A percentile compares a stretch with the other conserved stretches of the same genome.
Evolutionary conservation across 1,139 yeast species (phyloP).

Genomic region (Wickerhamomyces sp.): DNA sequence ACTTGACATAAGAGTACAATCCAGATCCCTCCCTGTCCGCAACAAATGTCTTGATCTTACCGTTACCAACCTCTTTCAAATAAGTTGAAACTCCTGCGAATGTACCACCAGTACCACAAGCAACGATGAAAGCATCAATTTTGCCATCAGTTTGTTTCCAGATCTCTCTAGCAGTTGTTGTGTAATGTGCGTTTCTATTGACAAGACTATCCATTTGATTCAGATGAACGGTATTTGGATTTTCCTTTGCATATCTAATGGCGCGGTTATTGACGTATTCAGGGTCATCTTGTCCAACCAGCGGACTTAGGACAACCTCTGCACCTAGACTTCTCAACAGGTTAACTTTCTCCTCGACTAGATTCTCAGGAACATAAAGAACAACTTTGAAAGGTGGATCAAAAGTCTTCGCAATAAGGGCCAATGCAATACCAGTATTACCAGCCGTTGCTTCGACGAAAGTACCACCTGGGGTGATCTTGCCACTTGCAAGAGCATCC

Average conservation of each 20-base stretch:
- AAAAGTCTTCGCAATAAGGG: conserved; percentile 15
- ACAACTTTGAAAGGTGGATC: conserved; percentile 19
- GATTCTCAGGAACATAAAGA: conserved; percentile 17
- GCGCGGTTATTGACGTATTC: conserved; percentile 17
- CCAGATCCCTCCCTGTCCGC: conserved; percentile 22
- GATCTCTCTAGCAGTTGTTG: conserved; percentile 21
- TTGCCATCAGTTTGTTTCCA: conserved; percentile 20
- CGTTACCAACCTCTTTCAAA: conserved; percentile 10
- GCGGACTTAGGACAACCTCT: conserved; percentile 13
- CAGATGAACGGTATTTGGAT: conserved; percentile 13
- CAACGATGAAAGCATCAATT: conserved; percentile 17
- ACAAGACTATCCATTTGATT: conserved; percentile 18
- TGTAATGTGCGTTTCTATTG: conserved; percentile 19
- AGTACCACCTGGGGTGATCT: conserved; percentile 46
- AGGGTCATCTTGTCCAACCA: conserved; percentile 16
- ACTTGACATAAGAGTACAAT: conserved; percentile 14
- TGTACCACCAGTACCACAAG: conserved; percentile 22
- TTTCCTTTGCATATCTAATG: conserved; percentile 12
- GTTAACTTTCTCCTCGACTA: conserved; percentile 16
- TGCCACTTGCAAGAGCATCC: conserved; percentile 66
- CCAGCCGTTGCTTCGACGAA: conserved; percentile 34
- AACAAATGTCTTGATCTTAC: conserved; percentile 11
- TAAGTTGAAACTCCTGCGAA: conserved; percentile 15
- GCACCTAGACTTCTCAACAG: conserved; percentile 16
- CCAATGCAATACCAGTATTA: conserved; percentile 20